Evolutionary conservation across 768 basidiomycete species (phyloP).

Genomic region (Tulasnella sp.): DNA sequence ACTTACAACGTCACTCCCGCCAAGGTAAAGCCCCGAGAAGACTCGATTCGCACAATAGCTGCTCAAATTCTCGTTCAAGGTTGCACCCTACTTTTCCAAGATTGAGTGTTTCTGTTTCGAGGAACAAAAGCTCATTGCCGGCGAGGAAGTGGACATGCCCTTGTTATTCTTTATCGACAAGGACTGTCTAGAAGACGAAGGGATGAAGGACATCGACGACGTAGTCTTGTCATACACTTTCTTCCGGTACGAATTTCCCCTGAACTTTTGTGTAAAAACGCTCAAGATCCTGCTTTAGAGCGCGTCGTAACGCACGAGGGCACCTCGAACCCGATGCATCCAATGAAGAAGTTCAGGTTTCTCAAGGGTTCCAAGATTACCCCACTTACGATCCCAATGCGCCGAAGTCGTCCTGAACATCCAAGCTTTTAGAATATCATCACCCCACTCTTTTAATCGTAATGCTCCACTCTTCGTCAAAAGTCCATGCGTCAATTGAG

Average conservation of each 20-base stretch:
- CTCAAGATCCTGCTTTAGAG: slow-evolving; percentile 37
- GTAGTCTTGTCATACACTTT: slow-evolving; percentile 95
- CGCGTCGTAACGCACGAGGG: slow-evolving; percentile 71
- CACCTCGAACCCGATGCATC: slow-evolving; percentile 86
- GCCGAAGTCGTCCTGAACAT: neutral
- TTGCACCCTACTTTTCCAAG: slow-evolving; percentile 98
- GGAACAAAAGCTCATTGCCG: slow-evolving; percentile 87
- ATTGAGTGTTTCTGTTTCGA: slow-evolving; percentile 99
- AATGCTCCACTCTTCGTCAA: neutral
- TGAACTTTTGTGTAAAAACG: neutral
- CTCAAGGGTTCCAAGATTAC: slow-evolving; percentile 8
- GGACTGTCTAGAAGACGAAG: slow-evolving; percentile 87
- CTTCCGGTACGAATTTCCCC: slow-evolving; percentile 54
- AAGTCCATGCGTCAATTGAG: slow-evolving; percentile 1
- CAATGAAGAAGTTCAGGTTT: slow-evolving; percentile 30
- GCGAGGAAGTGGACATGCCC: slow-evolving; percentile 97
- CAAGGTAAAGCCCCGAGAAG: slow-evolving; percentile 43
- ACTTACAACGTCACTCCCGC: slow-evolving; percentile 99
- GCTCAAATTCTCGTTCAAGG: slow-evolving; percentile 33
- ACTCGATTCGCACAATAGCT: neutral
- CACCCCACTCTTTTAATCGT: neutral
- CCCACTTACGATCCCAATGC: slow-evolving; percentile 3
- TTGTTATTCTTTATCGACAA: slow-evolving; percentile 98
- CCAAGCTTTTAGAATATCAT: neutral
- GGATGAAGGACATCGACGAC: slow-evolving; percentile 77